These are phyloP conservation scores for Jatropha podagrica DNA, from an alignment of 441 rosid genomes.

Conservation along the genomic window DNA sequence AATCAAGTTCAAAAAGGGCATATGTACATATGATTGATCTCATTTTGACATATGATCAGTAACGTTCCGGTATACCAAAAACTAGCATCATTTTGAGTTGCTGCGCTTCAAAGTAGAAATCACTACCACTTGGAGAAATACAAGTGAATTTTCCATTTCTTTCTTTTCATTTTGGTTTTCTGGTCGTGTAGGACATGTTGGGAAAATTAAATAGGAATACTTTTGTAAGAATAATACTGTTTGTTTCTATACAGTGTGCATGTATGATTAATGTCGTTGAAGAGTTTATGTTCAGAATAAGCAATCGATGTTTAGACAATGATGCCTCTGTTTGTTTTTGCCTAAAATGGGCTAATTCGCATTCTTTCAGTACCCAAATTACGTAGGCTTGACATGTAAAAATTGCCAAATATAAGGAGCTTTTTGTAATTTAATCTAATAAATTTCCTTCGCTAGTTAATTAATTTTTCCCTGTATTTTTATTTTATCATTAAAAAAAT, in stretches of 20 bases:
- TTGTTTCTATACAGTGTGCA: background rate
- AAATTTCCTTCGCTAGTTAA: no score
- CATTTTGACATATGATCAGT: background rate
- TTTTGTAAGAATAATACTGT: background rate
- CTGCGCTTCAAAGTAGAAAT: background rate
- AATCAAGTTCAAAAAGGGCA: slow-evolving; percentile 49
- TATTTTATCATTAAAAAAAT: no score
- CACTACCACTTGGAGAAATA: background rate
- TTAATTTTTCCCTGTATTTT: no score
- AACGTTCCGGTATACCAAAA: background rate
- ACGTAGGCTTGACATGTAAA: no score
- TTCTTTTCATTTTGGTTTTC: background rate
- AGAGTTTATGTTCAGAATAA: background rate
- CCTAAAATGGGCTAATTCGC: no score
- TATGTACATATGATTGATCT: slow-evolving; percentile 55
- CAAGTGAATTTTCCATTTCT: background rate
- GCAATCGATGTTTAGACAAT: background rate
- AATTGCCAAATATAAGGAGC: background rate
- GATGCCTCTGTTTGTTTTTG: background rate
- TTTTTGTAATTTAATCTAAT: no score
- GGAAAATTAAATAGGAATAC: background rate
- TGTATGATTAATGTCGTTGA: background rate
- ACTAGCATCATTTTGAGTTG: slow-evolving; percentile 1
- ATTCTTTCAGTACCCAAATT: no score
- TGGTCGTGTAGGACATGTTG: background rate